These are phyloP conservation scores for Prunus davidiana DNA, from an alignment of 306 rosid species.

Conservation along the genomic window DNA sequence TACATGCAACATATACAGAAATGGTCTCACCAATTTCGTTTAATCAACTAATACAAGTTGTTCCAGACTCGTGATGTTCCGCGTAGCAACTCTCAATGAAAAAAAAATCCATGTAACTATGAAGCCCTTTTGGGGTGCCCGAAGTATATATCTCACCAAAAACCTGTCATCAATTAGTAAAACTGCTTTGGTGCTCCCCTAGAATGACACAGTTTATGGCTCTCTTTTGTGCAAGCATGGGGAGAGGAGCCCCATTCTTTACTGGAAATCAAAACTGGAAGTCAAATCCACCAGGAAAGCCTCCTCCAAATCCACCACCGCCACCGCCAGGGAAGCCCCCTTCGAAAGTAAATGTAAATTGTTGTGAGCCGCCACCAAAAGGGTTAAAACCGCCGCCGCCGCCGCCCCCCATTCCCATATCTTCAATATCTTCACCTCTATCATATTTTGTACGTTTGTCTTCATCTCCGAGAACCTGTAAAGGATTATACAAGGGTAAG, in stretches of 20 bases:
- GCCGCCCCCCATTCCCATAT: constrained; percentile 53
- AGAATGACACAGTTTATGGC: constrained; percentile 1
- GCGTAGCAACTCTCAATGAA: constrained; percentile 21
- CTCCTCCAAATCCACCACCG: constrained; percentile 47
- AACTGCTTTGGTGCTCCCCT: constrained; percentile 30
- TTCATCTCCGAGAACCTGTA: constrained; percentile 85
- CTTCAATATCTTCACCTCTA: constrained; percentile 97
- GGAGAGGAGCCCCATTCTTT: background rate
- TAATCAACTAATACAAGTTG: constrained; percentile 29
- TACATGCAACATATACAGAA: constrained; percentile 15
- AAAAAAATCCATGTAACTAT: constrained; percentile 12
- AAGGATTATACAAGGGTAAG: constrained; percentile 20
- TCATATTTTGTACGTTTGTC: constrained; percentile 88
- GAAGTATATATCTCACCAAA: constrained; percentile 32
- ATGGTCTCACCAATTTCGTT: constrained; percentile 22
- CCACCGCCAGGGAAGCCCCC: constrained; percentile 66
- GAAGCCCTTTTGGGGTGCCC: constrained; percentile 35
- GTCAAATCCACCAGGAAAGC: constrained; percentile 70
- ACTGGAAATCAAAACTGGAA: constrained; percentile 57
- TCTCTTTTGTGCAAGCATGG: constrained; percentile 3
- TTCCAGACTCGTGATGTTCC: constrained; percentile 14
- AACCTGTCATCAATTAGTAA: constrained; percentile 48
- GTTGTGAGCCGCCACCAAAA: constrained; percentile 80
- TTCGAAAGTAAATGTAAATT: constrained; percentile 63
- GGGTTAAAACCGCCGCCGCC: constrained; percentile 83